phyloP scores from a whole-genome alignment of 768 basidiomycete species.

The Lentinula boryana region DNA sequence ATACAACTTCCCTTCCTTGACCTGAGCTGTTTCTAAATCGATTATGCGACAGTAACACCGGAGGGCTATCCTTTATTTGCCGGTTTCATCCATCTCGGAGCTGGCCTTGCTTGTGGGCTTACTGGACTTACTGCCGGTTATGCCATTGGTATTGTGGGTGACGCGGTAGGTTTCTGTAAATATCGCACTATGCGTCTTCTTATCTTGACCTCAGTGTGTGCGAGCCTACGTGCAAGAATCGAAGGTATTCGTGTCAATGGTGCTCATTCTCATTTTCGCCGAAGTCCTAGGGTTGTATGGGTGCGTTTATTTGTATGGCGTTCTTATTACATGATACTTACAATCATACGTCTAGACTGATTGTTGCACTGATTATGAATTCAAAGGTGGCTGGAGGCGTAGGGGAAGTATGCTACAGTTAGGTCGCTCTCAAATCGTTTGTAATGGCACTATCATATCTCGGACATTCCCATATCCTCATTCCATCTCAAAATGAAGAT shows the following conservation, averaged over 20 bases:
- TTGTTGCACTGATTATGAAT: slow-evolving; percentile 92
- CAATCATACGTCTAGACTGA: slow-evolving; percentile 39
- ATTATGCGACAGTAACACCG: slow-evolving; percentile 44
- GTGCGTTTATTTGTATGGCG: slow-evolving; percentile 29
- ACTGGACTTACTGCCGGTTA: slow-evolving; percentile 93
- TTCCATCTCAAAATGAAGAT: neutral
- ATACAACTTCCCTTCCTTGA: neutral
- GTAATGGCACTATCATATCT: neutral
- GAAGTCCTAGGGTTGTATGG: slow-evolving; percentile 90
- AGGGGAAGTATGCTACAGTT: slow-evolving; percentile 13
- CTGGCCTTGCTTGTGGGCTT: slow-evolving; percentile 85
- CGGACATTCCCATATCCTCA: neutral
- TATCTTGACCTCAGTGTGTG: slow-evolving; percentile 57
- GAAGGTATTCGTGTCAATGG: slow-evolving; percentile 92
- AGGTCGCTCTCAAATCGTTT: neutral
- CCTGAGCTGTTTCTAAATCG: slow-evolving; percentile 1
- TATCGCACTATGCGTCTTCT: neutral
- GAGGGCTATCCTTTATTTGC: slow-evolving; percentile 75
- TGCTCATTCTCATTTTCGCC: slow-evolving; percentile 89
- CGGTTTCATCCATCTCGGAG: slow-evolving; percentile 89
- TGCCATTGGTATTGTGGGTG: slow-evolving; percentile 91
- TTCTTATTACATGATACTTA: neutral
- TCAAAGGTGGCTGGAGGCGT: slow-evolving; percentile 49
- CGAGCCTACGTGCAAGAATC: slow-evolving; percentile 89
- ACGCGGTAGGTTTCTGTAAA: slow-evolving; percentile 58